A percentile compares a stretch with the other conserved stretches of the same genome.
Evolutionary conservation across 768 basidiomycete species (phyloP).

Genomic region (Leccinum longicurvipes): DNA sequence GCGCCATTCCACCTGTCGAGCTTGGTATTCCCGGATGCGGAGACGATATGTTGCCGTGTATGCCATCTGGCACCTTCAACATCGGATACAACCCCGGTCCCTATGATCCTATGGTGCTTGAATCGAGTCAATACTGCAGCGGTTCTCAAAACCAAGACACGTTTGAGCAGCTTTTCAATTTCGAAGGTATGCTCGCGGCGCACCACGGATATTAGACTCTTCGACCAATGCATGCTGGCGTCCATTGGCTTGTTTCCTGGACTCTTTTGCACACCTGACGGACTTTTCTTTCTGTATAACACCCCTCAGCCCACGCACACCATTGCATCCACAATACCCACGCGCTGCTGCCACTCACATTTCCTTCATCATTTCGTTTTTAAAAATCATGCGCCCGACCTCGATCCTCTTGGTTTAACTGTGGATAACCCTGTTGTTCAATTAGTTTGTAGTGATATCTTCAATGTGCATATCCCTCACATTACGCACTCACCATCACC

Average conservation of each 20-base stretch:
- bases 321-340: slow-evolving; percentile 29
- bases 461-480: slow-evolving; percentile 30
- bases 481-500: slow-evolving; percentile 14
- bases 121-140: slow-evolving; percentile 30
- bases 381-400: slow-evolving; percentile 18
- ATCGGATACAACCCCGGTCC: slow-evolving; percentile 22
- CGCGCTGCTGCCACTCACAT: slow-evolving; percentile 29
- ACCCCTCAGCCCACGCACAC: slow-evolving; percentile 16
- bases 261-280: slow-evolving; percentile 23
- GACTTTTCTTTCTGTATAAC: slow-evolving; percentile 32
- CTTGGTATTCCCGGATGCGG: slow-evolving; percentile 51
- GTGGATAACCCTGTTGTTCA: slow-evolving; percentile 36
- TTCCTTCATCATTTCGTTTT: not conserved
- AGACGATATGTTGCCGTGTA: slow-evolving; percentile 17
- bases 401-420: slow-evolving; percentile 27
- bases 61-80: slow-evolving; percentile 13
- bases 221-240: slow-evolving; percentile 36
- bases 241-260: slow-evolving; percentile 30
- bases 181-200: slow-evolving; percentile 33
- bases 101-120: slow-evolving; percentile 28
- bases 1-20: slow-evolving; percentile 62
- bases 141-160: slow-evolving; percentile 32
- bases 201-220: slow-evolving; percentile 31
- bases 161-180: slow-evolving; percentile 37
- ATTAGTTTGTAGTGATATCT: slow-evolving; percentile 35